Evolutionary conservation across 1,139 yeast species (phyloP), one percentile per base, ranked within the genome.

Genomic region (Arxiozyma heterogenica): DNA sequence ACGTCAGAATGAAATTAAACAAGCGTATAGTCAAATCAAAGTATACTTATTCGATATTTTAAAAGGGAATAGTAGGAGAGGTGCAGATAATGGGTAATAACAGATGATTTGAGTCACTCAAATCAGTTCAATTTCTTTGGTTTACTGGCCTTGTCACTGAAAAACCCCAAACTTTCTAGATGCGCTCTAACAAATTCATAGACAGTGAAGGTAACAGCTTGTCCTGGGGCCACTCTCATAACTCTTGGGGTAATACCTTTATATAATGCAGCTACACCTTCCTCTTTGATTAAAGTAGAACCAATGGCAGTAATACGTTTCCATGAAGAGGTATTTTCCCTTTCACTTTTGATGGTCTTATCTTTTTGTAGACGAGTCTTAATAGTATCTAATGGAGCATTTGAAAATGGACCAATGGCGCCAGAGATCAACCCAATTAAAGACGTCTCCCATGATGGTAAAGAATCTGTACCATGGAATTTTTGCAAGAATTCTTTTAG

Each of bases 141-240:
- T 20, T 25, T 25, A 7, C 27, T 39, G 41, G 56, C 44, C 12
- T 34, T 44, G 11, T 49, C 30, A 9, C 41, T 34, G 21, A 55
- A 55, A 6, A 64, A 8, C 3, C 66, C 66, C 55, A 77, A 62
- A 53, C 71, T 72, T 59, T 81, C 88, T 70, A 91, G 77, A 53
- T 78, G 75, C 42, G 78, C 81, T 72, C 91, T 86, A 71, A 90
- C 86, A 69, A 78, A 85, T 73, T 93, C 98, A 73, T 93, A 93
- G 50, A 93, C 96, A 8, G 98, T 93, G 74, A 93, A 93, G 21
- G 97, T 94, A 55, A 93, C 98, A 54, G 98, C 97, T 74, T 93
- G 98, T 59, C 98, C 98, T 25, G 98, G 98, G 20, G 98, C 98
- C 55, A 93, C 98, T 75, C 98, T 86, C 95, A 93, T 90, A 64